Conservation (phyloP, 1,284 basidiomycete genomes). For the Marasmius sp. region DNA sequence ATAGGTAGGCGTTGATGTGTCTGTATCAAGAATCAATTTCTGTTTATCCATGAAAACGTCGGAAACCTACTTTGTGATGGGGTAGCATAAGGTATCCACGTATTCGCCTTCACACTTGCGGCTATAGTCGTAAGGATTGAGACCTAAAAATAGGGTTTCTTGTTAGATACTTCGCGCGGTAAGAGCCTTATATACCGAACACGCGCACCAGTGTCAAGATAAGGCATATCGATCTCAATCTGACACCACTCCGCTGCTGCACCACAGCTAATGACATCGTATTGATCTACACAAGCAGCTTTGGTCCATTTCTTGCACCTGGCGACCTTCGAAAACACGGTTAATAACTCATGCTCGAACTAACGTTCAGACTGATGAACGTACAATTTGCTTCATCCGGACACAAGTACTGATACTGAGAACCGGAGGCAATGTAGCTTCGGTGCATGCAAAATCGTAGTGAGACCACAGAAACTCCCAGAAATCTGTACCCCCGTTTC, state of each 20-base stretch:
- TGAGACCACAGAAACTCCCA: conserved; percentile 39
- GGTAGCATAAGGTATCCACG: conserved; percentile 45
- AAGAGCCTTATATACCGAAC: no score
- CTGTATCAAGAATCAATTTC: conserved; percentile 26
- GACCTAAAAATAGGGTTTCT: conserved; percentile 21
- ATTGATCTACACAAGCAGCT: conserved; percentile 44
- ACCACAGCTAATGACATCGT: conserved; percentile 52
- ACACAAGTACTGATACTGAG: conserved; percentile 30
- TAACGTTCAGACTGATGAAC: conserved; percentile 8
- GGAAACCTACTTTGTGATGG: conserved; percentile 39
- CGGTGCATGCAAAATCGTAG: conserved; percentile 49
- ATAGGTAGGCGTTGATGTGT: conserved; percentile 52
- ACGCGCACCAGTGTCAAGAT: conserved; percentile 32
- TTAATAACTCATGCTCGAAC: neutral
- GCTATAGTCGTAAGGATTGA: conserved; percentile 65
- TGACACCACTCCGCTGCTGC: conserved; percentile 53
- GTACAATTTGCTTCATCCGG: conserved; percentile 48
- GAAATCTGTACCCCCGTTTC: conserved; percentile 55
- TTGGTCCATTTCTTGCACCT: conserved; percentile 51
- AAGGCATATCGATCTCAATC: conserved; percentile 30
- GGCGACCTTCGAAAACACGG: conserved; percentile 31
- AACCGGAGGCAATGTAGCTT: conserved; percentile 10
- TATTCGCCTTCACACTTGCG: conserved; percentile 50
- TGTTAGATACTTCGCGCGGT: no score
- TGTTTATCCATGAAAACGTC: neutral